Evolutionary conservation across 176 grass and related monocot species (phyloP).

Genomic region (barley (Hordeum vulgare)): DNA sequence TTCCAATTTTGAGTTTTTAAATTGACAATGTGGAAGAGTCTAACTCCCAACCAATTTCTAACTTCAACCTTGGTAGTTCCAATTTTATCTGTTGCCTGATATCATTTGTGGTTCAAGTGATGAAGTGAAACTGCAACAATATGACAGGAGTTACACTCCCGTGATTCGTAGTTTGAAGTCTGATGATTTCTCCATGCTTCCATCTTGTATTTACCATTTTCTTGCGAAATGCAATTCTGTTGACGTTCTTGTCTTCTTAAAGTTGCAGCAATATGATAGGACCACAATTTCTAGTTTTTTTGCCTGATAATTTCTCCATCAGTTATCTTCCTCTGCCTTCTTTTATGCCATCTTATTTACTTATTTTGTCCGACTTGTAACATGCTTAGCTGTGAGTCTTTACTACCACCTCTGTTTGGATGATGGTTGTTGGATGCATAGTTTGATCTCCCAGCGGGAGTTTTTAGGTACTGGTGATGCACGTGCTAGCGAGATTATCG

Average conservation of each 20-base stretch:
- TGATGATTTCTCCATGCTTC: slow-evolving; percentile 9
- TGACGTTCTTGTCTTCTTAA: too few species aligned
- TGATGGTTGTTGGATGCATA: background rate
- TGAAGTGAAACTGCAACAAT: slow-evolving; percentile 47
- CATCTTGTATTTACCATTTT: background rate
- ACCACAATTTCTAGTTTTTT: too few species aligned
- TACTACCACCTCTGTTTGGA: too few species aligned
- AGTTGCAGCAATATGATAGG: too few species aligned
- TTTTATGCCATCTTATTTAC: too few species aligned
- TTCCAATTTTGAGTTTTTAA: too few species aligned
- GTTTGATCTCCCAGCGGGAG: background rate
- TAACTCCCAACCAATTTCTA: background rate
- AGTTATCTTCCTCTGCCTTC: too few species aligned
- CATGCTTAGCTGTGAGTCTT: too few species aligned
- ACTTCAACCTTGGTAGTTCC: background rate
- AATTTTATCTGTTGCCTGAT: background rate
- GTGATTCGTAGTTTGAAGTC: slow-evolving; percentile 35
- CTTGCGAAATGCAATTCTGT: too few species aligned
- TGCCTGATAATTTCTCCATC: too few species aligned
- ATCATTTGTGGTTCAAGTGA: background rate
- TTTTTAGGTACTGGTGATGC: background rate
- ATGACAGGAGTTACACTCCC: slow-evolving; percentile 15
- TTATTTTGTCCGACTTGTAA: too few species aligned
- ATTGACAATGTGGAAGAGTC: too few species aligned
- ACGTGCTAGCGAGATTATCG: accelerated